Evolutionary conservation across 2,329 filamentous ascomycete species (phyloP).

Genomic region (Clarireedia monteithiana): DNA sequence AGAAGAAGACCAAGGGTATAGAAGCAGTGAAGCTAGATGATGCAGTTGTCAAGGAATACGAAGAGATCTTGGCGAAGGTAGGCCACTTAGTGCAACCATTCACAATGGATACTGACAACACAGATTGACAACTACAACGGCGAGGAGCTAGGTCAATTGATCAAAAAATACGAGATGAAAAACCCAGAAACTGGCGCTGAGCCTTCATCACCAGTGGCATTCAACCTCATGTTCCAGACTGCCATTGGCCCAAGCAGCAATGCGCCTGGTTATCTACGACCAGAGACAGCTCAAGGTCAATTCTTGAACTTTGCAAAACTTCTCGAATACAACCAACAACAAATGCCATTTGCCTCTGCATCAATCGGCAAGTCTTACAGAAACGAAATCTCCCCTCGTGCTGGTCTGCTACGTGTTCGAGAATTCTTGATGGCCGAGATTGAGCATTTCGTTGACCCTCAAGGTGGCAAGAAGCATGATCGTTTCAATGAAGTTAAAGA

Average conservation of each 20-base stretch:
- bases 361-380: conserved; percentile 97
- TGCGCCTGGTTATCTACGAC: conserved; percentile 75
- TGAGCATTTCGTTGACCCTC: conserved; percentile 94
- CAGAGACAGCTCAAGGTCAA: conserved; percentile 95
- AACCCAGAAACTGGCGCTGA: conserved; percentile 75
- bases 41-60: conserved; percentile 78
- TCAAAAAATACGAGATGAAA: conserved; percentile 84
- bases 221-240: conserved; percentile 99
- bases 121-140: conserved; percentile 91
- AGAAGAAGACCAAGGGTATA: conserved; percentile 75
- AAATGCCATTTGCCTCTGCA: conserved; percentile 95
- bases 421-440: conserved; percentile 99
- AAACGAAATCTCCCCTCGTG: conserved; percentile 92
- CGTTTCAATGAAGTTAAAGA: conserved; percentile 82
- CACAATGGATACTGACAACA: conserved; percentile 10
- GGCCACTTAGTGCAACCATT: not conserved
- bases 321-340: conserved; percentile 88
- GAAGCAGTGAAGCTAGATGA: conserved; percentile 83
- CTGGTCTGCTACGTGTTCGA: conserved; percentile 85
- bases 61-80: conserved; percentile 73
- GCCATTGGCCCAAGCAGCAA: conserved; percentile 89
- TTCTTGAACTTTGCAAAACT: conserved; percentile 97
- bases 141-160: conserved; percentile 75
- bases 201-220: conserved; percentile 74
- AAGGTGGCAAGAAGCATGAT: conserved; percentile 87